phyloP scores from a whole-genome alignment of 768 basidiomycete genomes.

The Lyophyllum shimeji region DNA sequence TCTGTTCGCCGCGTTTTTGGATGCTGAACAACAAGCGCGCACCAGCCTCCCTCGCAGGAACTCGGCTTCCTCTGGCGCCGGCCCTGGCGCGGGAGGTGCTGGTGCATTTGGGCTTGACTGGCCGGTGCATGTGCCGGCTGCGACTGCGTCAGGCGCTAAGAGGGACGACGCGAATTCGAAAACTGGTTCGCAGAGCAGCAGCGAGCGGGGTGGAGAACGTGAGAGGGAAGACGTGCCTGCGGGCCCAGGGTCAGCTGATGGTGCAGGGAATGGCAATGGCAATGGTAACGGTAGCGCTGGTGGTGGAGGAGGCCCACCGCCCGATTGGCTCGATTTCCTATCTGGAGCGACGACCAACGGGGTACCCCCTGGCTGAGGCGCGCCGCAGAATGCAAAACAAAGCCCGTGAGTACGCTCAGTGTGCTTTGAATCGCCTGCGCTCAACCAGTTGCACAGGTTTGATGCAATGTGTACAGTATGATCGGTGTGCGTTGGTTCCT shows the following conservation, averaged over 20 bases:
- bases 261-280: constrained; percentile 1
- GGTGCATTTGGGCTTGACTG: constrained; percentile 30
- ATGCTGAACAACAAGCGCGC: constrained; percentile 27
- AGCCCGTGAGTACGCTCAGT: not conserved
- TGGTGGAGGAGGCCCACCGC: not conserved
- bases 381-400: not conserved
- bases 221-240: not conserved
- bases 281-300: not conserved
- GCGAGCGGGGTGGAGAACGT: not conserved
- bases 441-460: not conserved
- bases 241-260: constrained; percentile 4
- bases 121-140: constrained; percentile 29
- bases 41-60: constrained; percentile 7
- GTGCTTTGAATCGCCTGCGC: not conserved
- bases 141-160: not conserved
- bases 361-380: not conserved
- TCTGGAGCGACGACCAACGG: constrained; percentile 2
- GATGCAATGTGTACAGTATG: not conserved
- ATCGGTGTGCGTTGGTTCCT: not conserved
- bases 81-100: constrained; percentile 13
- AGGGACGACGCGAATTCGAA: constrained; percentile 1
- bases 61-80: constrained; percentile 9
- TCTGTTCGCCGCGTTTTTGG: constrained; percentile 26
- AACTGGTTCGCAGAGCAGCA: constrained; percentile 6
- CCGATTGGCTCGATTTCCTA: constrained; percentile 13